Evolutionary conservation across 2,329 filamentous ascomycete species (phyloP).

Genomic region (Microcyclospora pomicola): DNA sequence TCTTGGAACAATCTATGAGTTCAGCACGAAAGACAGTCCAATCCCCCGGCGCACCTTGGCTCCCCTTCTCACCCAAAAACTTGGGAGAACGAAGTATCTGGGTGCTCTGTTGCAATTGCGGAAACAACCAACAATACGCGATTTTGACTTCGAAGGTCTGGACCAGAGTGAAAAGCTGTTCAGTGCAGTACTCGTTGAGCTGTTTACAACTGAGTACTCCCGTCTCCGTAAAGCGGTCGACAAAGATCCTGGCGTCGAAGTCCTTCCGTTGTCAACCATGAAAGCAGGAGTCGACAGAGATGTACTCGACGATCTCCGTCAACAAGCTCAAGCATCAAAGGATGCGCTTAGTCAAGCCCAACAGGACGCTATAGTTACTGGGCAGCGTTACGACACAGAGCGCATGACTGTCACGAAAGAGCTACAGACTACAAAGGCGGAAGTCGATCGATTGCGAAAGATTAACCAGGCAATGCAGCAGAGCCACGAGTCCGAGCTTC

Average conservation of each 20-base stretch:
- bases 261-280: constrained; percentile 66
- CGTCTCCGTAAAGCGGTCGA: constrained; percentile 75
- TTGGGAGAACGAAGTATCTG: constrained; percentile 78
- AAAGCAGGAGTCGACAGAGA: constrained; percentile 90
- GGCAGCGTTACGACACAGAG: constrained; percentile 41
- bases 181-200: constrained; percentile 75
- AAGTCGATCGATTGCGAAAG: constrained; percentile 42
- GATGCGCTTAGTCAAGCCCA: constrained; percentile 44
- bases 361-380: constrained; percentile 39
- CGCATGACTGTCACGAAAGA: constrained; percentile 34
- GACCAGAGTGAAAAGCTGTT: constrained; percentile 34
- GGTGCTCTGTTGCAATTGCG: constrained; percentile 67
- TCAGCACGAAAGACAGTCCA: constrained; percentile 92
- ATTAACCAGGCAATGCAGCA: constrained; percentile 58
- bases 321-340: constrained; percentile 62
- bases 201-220: constrained; percentile 91
- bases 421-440: constrained; percentile 26
- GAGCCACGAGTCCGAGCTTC: constrained; percentile 45
- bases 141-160: constrained; percentile 58
- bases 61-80: constrained; percentile 57
- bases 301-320: constrained; percentile 70
- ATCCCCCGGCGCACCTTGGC: constrained; percentile 71
- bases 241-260: constrained; percentile 75
- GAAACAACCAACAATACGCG: constrained; percentile 63
- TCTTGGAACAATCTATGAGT: constrained; percentile 84